These are phyloP conservation scores for Fusarium falciforme DNA, from an alignment of 2,329 filamentous ascomycete genomes.

Conservation along the genomic window DNA sequence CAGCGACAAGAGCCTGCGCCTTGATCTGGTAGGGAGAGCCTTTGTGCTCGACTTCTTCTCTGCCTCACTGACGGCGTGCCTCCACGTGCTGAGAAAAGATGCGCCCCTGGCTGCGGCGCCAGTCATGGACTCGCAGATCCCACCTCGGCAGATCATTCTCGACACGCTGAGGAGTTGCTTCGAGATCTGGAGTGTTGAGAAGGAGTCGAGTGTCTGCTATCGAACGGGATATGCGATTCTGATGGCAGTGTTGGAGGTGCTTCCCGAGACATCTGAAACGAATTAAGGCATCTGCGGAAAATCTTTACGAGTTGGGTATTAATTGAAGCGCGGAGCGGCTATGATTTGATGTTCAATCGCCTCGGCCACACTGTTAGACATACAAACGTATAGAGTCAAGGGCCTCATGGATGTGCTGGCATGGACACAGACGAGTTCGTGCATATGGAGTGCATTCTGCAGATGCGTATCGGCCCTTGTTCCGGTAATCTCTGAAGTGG, in stretches of 20 bases:
- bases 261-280: conserved; percentile 30
- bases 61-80: conserved; percentile 48
- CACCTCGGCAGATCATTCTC: conserved; percentile 50
- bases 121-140: conserved; percentile 45
- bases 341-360: background rate
- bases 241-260: conserved; percentile 42
- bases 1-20: conserved; percentile 37
- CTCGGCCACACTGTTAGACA: background rate
- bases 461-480: background rate
- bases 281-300: background rate
- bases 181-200: conserved; percentile 51
- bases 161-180: conserved; percentile 49
- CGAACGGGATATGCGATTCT: conserved; percentile 49
- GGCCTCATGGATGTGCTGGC: background rate
- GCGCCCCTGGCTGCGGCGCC: conserved; percentile 46
- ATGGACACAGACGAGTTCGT: background rate
- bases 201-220: conserved; percentile 51
- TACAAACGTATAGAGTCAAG: background rate
- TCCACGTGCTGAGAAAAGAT: conserved; percentile 50
- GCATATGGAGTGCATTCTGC: background rate
- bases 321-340: background rate
- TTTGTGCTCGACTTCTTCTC: conserved; percentile 53
- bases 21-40: conserved; percentile 48
- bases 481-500: background rate
- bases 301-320: background rate